Percentiles rank a stretch among this genome's conserved stretches.
Evolutionary conservation across 2,329 filamentous ascomycete genomes (phyloP).

Genomic region (Fusarium sarcochroum): DNA sequence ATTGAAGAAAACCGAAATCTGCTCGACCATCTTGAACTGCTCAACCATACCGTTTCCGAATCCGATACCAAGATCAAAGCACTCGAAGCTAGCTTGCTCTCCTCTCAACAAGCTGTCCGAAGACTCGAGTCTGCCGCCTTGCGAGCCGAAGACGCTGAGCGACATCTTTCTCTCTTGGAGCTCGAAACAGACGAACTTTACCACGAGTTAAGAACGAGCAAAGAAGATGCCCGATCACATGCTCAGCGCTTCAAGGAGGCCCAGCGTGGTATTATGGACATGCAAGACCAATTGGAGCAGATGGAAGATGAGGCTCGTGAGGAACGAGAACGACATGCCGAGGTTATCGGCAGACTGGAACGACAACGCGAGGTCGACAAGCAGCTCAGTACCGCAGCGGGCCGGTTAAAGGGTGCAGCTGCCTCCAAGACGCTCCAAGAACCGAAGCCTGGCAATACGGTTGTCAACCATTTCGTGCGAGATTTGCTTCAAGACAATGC

Average conservation of each 20-base stretch:
- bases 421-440: slow-evolving; percentile 75
- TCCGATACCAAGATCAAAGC: slow-evolving; percentile 85
- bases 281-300: slow-evolving; percentile 89
- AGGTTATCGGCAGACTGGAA: slow-evolving; percentile 87
- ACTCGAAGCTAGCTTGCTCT: slow-evolving; percentile 81
- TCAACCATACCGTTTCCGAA: slow-evolving; percentile 84
- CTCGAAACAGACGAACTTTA: slow-evolving; percentile 83
- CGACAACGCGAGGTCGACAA: slow-evolving; percentile 84
- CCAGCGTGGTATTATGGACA: slow-evolving; percentile 80
- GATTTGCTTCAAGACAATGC: slow-evolving; percentile 97
- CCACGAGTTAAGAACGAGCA: slow-evolving; percentile 73
- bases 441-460: slow-evolving; percentile 72
- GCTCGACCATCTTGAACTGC: slow-evolving; percentile 84
- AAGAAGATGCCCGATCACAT: slow-evolving; percentile 83
- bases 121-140: slow-evolving; percentile 80
- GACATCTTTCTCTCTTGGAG: slow-evolving; percentile 84
- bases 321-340: slow-evolving; percentile 84
- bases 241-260: slow-evolving; percentile 88
- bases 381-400: slow-evolving; percentile 84
- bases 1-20: slow-evolving; percentile 87
- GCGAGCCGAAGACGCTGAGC: slow-evolving; percentile 83
- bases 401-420: slow-evolving; percentile 84
- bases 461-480: slow-evolving; percentile 96
- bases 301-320: slow-evolving; percentile 88
- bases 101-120: slow-evolving; percentile 82